These are phyloP conservation scores for Rhododendron vialii DNA, from an alignment of 148 eudicot species.

Conservation along the genomic window DNA sequence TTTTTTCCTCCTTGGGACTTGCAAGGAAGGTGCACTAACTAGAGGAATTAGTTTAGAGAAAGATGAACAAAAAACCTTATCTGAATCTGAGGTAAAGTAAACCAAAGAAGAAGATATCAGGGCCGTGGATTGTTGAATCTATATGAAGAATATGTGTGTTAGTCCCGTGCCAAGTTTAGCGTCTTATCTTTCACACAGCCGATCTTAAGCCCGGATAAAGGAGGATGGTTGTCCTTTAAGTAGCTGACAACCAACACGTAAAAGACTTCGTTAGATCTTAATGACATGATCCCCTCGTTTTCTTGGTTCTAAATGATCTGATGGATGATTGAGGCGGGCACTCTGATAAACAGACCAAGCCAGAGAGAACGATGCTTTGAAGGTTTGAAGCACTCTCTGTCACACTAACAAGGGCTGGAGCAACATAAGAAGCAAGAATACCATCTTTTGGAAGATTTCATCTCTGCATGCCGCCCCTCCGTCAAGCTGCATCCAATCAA, in stretches of 20 bases:
- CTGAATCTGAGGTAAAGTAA: not conserved
- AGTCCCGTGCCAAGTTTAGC: not conserved
- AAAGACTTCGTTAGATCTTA: not conserved
- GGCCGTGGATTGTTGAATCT: not conserved
- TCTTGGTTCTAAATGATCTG: not conserved
- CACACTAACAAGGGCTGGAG: slow-evolving; percentile 5
- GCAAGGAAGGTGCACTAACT: not conserved
- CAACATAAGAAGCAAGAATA: slow-evolving; percentile 1
- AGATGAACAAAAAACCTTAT: not conserved
- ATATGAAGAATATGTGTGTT: not conserved
- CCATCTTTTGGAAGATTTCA: slow-evolving; percentile 5
- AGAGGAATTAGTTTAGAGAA: not conserved
- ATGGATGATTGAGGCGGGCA: not conserved
- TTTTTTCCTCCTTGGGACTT: not conserved
- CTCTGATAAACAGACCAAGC: not conserved
- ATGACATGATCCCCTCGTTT: not conserved
- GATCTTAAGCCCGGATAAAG: not conserved
- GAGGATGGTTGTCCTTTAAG: not conserved
- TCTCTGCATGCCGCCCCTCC: not conserved
- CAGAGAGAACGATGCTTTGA: not conserved
- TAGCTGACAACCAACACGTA: not conserved
- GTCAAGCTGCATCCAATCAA: not conserved
- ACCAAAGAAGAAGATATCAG: not conserved
- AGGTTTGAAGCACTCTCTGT: not conserved
- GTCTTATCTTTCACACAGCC: not conserved